Evolutionary conservation across 495 filamentous ascomycete genomes (phyloP).

Genomic region (Xylaria curta): DNA sequence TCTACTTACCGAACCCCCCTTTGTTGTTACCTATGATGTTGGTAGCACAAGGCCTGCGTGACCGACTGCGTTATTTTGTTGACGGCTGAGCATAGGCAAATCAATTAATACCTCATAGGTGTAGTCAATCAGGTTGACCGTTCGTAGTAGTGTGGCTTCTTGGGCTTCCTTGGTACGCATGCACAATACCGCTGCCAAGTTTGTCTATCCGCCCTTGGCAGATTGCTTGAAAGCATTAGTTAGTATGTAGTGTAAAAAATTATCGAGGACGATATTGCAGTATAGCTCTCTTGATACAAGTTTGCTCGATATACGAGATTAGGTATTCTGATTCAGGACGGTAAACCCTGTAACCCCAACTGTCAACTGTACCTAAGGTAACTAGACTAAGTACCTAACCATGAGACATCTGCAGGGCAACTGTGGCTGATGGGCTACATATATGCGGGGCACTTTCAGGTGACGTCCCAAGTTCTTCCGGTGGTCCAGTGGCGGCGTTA

Average conservation of each 20-base stretch:
- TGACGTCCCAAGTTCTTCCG: slow-evolving; percentile 16
- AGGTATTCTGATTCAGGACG: too few relatives aligned
- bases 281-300: neutral
- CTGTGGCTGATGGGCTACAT: slow-evolving; percentile 1
- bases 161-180: neutral
- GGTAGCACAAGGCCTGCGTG: neutral
- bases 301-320: too few relatives aligned
- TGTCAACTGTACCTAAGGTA: too few relatives aligned
- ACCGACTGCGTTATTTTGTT: slow-evolving; percentile 10
- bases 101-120: slow-evolving; percentile 21
- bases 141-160: neutral
- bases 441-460: slow-evolving; percentile 7
- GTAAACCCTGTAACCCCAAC: too few relatives aligned
- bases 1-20: neutral
- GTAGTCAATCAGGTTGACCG: neutral
- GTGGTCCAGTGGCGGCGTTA: slow-evolving; percentile 24
- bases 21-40: slow-evolving; percentile 10
- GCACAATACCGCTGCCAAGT: neutral
- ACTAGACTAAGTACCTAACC: too few relatives aligned
- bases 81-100: neutral
- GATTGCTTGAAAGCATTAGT: neutral
- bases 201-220: slow-evolving; percentile 3
- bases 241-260: too few relatives aligned
- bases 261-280: too few relatives aligned
- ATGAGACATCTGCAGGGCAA: neutral